Base-by-base conservation (phyloP, 805 yeast genomes). In the Tetrapisispora fleetii region DNA sequence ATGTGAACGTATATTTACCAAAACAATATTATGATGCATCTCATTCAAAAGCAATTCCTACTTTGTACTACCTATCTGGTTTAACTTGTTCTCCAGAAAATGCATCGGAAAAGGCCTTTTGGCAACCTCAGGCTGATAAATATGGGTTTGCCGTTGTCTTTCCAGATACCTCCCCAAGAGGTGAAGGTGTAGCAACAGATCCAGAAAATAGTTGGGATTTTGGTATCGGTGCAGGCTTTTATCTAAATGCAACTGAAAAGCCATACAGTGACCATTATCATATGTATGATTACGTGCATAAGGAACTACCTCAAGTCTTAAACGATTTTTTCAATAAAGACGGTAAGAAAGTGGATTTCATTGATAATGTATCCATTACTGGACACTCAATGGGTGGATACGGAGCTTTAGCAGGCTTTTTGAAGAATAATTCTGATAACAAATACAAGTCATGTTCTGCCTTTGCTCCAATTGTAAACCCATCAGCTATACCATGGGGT, bases 311-410 rank as follows among this genome's bases (percentile, higher is more conserved):
- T 37, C 67, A 68, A 22, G 67, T 67, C 28, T 69, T 87, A 55
- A 65, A 75, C 14, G 61, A 61, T 28, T 52, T 50, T 30, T 63
- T 70, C 46, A 68, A 64, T 48, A 45, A 53, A 32, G 56, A 58
- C 13, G 65, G 68, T 17, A 75, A 65, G 48, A 51, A 69, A 38
- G 69, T 91, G 51, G 88, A 91, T 65, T 80, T 83, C 52, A 36
- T 57, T 24, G 63, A 68, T 37, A 81, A 77, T 38, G 75, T 81
- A 46, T 77, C 91, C 19, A 79, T 91, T 54, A 80, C 93, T n/a
- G 99, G 99, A 40, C 98, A 93, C 66, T 93, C 99, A 1, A 93
- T 93, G 98, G 99, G 99, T 45, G 99, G 99, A 1, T 87, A 78
- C 63, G 99, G 98, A 49, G 95, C 99, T 0, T 67, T 91, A 51